phyloP scores from a whole-genome alignment of 2,329 filamentous ascomycete species.

The Fusarium euwallaceae region DNA sequence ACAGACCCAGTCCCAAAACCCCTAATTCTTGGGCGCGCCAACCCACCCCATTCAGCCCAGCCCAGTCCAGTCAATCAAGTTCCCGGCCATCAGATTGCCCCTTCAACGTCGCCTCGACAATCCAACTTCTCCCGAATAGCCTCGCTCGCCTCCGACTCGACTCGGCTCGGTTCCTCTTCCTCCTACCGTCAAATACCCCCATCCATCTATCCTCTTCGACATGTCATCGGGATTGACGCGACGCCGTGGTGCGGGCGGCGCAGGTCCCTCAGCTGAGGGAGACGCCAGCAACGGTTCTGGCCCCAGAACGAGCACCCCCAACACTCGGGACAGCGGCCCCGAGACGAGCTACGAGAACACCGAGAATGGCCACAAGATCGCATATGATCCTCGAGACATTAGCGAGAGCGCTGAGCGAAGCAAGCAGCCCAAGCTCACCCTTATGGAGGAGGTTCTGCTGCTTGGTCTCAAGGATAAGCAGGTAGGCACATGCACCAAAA shows the following conservation, averaged over 20 bases:
- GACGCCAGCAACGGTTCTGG: conserved; percentile 66
- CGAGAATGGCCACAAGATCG: conserved; percentile 99
- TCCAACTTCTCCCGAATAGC: conserved; percentile 29
- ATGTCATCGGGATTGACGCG: conserved; percentile 68
- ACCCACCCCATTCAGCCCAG: conserved; percentile 45
- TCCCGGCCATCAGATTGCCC: conserved; percentile 40
- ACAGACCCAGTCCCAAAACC: conserved; percentile 41
- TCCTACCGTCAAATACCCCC: conserved; percentile 16
- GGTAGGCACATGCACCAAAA: conserved; percentile 63
- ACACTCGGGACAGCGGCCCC: conserved; percentile 67
- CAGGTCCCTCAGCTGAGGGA: conserved; percentile 67
- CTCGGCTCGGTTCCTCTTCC: conserved; percentile 17
- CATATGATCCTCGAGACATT: conserved; percentile 96
- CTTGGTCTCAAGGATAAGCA: conserved; percentile 99
- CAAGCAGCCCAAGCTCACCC: conserved; percentile 97
- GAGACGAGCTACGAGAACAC: conserved; percentile 90
- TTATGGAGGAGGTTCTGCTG: conserved; percentile 98
- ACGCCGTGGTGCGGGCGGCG: conserved; percentile 79
- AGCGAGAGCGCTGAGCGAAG: conserved; percentile 95
- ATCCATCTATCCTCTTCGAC: conserved; percentile 27
- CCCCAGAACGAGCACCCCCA: conserved; percentile 70
- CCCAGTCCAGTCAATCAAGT: conserved; percentile 38
- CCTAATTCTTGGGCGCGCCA: conserved; percentile 47
- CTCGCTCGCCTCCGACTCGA: conserved; percentile 17
- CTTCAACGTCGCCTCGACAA: conserved; percentile 45